Percentiles rank a stretch among this genome's conserved stretches.
Evolutionary conservation across 495 filamentous ascomycete species (phyloP).

Genomic region (Penicillium parvum): DNA sequence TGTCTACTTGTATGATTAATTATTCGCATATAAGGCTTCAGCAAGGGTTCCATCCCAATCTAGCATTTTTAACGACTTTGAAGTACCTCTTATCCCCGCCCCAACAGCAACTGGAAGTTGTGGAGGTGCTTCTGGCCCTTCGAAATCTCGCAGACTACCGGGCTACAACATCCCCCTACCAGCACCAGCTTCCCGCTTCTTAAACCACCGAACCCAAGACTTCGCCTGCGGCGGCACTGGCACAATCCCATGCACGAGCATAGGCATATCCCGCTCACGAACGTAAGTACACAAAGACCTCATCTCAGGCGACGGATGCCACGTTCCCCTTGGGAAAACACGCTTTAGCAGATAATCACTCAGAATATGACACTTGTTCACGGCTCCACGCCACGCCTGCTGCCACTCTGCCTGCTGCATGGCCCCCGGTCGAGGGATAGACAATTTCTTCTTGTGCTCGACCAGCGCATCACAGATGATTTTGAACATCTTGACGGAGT

Average conservation of each 20-base stretch:
- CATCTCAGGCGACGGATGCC: not conserved
- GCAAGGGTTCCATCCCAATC: not conserved
- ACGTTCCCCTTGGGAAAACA: not conserved
- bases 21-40: conserved; percentile 3
- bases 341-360: not conserved
- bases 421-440: not conserved
- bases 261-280: not conserved
- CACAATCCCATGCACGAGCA: not conserved
- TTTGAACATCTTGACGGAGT: not conserved
- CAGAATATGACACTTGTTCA: not conserved
- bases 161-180: not conserved
- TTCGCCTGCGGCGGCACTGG: not conserved
- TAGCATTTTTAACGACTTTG: conserved; percentile 4
- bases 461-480: not conserved
- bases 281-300: not conserved
- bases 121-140: not conserved
- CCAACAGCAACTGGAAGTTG: too few species aligned
- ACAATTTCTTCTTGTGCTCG: not conserved
- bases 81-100: not conserved
- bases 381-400: not conserved
- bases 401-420: not conserved
- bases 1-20: conserved; percentile 1
- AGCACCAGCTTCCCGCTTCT: not conserved
- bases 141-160: not conserved
- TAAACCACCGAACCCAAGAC: not conserved